Percentiles rank a stretch among this genome's conserved stretches.
phyloP scores from a whole-genome alignment of 352 stramenopile genomes.

The Pythium coloratum region DNA sequence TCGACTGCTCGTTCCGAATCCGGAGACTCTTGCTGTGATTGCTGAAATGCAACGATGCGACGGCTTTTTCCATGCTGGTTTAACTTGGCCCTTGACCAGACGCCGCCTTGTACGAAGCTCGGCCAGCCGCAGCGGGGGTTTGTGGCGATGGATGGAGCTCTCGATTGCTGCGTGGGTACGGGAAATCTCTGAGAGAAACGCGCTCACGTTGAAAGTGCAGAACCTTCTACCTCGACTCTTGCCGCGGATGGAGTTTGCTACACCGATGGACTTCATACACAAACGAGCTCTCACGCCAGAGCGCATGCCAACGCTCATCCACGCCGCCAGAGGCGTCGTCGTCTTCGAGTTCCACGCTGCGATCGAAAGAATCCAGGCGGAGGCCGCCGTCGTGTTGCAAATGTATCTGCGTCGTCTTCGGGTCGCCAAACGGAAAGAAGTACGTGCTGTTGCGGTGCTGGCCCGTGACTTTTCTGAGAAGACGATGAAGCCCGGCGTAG shows the following conservation, averaged over 20 bases:
- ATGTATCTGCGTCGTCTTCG: conserved; percentile 12
- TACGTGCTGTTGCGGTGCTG: not conserved
- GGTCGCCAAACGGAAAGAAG: not conserved
- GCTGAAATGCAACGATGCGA: conserved; percentile 6
- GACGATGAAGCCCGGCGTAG: not conserved
- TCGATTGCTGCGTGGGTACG: conserved; percentile 6
- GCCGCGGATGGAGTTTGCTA: not conserved
- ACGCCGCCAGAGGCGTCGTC: conserved; percentile 3
- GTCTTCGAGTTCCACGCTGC: conserved; percentile 7
- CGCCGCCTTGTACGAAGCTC: not conserved
- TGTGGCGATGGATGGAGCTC: conserved; percentile 21
- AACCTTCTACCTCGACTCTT: not conserved
- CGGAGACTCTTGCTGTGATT: conserved; percentile 13
- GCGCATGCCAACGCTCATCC: not conserved
- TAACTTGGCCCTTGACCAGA: conserved; percentile 11
- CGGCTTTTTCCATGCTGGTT: conserved; percentile 15
- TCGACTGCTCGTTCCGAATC: conserved; percentile 18
- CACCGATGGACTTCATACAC: not conserved
- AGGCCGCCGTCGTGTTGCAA: conserved; percentile 3
- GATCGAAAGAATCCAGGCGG: not conserved
- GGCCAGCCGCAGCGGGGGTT: not conserved
- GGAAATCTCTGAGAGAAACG: not conserved
- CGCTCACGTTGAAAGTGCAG: not conserved
- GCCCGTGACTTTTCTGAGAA: not conserved
- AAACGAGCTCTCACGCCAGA: not conserved